Percentiles rank a stretch among this genome's conserved stretches.
These are phyloP conservation scores for Plasmodium vivax DNA, from an alignment of 169 alveolate species.

Conservation along the genomic window DNA sequence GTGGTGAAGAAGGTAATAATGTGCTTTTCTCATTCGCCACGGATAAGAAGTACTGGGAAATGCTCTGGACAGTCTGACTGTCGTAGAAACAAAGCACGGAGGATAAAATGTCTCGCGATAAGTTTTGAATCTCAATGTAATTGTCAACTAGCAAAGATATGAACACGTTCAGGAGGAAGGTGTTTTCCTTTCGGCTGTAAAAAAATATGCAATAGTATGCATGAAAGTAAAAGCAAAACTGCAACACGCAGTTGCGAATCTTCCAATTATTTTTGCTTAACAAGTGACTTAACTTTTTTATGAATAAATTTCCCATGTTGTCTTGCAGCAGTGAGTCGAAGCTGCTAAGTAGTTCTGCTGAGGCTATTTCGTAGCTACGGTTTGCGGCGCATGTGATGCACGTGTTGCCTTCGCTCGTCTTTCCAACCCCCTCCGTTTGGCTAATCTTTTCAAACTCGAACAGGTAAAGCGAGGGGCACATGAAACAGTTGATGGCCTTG, in stretches of 20 bases:
- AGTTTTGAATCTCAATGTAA: conserved; percentile 61
- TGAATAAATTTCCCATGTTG: conserved; percentile 13
- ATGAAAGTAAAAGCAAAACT: conserved; percentile 55
- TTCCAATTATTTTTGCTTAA: conserved; percentile 51
- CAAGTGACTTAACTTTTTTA: conserved; percentile 4
- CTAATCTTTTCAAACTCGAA: conserved; percentile 13
- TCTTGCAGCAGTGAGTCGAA: conserved; percentile 5
- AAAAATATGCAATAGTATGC: conserved; percentile 50
- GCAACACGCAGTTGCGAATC: conserved; percentile 45
- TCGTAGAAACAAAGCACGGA: conserved; percentile 66
- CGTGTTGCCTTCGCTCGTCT: neutral
- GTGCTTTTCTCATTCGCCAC: conserved; percentile 26
- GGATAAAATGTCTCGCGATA: conserved; percentile 50
- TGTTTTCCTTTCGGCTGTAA: conserved; percentile 33
- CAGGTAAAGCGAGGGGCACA: conserved; percentile 67
- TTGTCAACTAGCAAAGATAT: conserved; percentile 62
- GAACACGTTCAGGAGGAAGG: conserved; percentile 47
- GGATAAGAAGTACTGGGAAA: conserved; percentile 26
- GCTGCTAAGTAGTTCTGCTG: neutral
- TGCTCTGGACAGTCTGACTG: conserved; percentile 1
- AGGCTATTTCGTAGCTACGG: neutral
- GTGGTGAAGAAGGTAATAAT: neutral
- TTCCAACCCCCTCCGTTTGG: neutral
- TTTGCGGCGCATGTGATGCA: neutral
- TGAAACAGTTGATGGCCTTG: conserved; percentile 54